Evolutionary conservation across 345 rosid genomes (phyloP).

Genomic region (Streptanthus diversifolius): DNA sequence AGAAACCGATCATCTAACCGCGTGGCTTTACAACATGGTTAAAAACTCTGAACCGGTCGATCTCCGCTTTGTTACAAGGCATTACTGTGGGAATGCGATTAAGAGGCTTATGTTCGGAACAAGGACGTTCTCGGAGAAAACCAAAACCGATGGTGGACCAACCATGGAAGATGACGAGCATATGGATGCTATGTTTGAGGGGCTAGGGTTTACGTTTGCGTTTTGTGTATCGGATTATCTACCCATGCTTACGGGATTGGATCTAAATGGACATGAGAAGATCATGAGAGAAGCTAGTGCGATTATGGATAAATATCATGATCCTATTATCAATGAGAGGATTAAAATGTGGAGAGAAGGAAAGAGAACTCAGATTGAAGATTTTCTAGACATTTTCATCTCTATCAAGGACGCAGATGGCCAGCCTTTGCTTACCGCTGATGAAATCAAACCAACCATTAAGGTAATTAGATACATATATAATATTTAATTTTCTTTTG

Average conservation of each 20-base stretch:
- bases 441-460: conserved; percentile 45
- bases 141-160: conserved; percentile 34
- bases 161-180: conserved; percentile 42
- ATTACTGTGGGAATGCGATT: conserved; percentile 36
- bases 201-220: conserved; percentile 30
- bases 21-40: conserved; percentile 34
- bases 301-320: conserved; percentile 33
- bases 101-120: conserved; percentile 36
- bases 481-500: not conserved
- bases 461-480: conserved; percentile 21
- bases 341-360: conserved; percentile 32
- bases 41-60: conserved; percentile 23
- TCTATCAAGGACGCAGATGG: conserved; percentile 32
- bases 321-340: conserved; percentile 33
- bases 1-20: conserved; percentile 38
- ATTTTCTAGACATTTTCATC: conserved; percentile 49
- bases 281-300: conserved; percentile 32
- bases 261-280: conserved; percentile 38
- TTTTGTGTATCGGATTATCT: conserved; percentile 34
- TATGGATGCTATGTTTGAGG: conserved; percentile 36
- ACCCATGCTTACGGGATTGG: conserved; percentile 31
- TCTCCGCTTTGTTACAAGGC: conserved; percentile 33
- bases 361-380: conserved; percentile 34
- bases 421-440: conserved; percentile 34
- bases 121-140: conserved; percentile 29